Percentiles rank a stretch among this genome's conserved stretches.
These are phyloP conservation scores for Candida sanyaensis DNA, from an alignment of 1,139 yeast genomes.

Conservation along the genomic window DNA sequence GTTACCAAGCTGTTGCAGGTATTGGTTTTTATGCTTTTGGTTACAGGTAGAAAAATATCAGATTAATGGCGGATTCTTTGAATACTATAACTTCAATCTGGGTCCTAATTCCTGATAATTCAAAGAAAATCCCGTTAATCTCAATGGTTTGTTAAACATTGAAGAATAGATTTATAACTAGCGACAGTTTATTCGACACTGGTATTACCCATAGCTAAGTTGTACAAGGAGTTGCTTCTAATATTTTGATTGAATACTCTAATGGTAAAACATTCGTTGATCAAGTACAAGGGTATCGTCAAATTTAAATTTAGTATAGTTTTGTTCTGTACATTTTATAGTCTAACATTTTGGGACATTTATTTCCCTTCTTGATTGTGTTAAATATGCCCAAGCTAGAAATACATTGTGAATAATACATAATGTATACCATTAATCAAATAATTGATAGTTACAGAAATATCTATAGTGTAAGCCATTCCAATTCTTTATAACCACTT, in stretches of 20 bases:
- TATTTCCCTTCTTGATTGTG: background rate
- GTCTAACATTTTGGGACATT: background rate
- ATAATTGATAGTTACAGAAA: too few species aligned
- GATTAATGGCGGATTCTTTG: slow-evolving; percentile 68
- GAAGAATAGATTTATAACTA: slow-evolving; percentile 57
- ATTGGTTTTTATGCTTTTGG: slow-evolving; percentile 81
- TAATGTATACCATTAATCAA: too few species aligned
- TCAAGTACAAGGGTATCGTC: slow-evolving; percentile 28
- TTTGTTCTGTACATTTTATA: background rate
- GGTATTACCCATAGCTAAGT: slow-evolving; percentile 79
- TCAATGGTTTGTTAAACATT: slow-evolving; percentile 31
- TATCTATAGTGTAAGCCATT: too few species aligned
- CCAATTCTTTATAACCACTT: too few species aligned
- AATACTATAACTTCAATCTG: slow-evolving; percentile 52
- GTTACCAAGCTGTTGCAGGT: too few species aligned
- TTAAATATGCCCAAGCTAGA: too few species aligned
- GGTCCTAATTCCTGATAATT: slow-evolving; percentile 73
- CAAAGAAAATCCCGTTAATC: slow-evolving; percentile 51
- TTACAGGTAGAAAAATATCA: slow-evolving; percentile 51
- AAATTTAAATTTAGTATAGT: background rate
- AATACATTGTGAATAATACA: too few species aligned
- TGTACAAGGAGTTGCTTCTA: slow-evolving; percentile 66
- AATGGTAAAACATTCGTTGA: slow-evolving; percentile 67
- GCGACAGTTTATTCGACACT: slow-evolving; percentile 49
- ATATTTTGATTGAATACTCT: slow-evolving; percentile 61